A percentile compares a stretch with the other conserved stretches of the same genome.
phyloP scores from a whole-genome alignment of 2,329 filamentous ascomycete species.

The Aspergillus floridensis region DNA sequence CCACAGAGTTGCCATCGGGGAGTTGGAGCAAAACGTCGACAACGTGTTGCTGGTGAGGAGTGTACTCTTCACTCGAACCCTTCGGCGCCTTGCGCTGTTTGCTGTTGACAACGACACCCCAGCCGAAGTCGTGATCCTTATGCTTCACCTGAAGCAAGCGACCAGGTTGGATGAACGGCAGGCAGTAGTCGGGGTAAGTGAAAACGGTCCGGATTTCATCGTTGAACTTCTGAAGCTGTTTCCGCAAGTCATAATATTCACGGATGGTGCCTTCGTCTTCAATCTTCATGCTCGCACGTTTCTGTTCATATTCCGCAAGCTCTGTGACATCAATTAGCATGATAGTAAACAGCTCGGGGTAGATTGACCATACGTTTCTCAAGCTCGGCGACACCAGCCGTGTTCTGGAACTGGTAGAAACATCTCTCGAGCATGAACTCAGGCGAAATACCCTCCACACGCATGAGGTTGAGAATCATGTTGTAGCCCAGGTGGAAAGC shows the following conservation, averaged over 20 bases:
- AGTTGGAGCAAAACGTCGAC: conserved; percentile 76
- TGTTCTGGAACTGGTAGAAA: conserved; percentile 98
- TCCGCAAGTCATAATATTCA: conserved; percentile 87
- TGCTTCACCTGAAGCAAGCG: conserved; percentile 84
- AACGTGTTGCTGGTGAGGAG: conserved; percentile 73
- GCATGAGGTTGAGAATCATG: conserved; percentile 94
- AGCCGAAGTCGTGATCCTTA: conserved; percentile 79
- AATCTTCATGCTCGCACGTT: conserved; percentile 71
- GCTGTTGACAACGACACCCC: conserved; percentile 83
- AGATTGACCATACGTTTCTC: conserved; percentile 59
- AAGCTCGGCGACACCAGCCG: conserved; percentile 75
- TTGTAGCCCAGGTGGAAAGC: conserved; percentile 98
- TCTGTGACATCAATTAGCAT: conserved; percentile 49
- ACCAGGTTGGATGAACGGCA: conserved; percentile 83
- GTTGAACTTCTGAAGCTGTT: conserved; percentile 77
- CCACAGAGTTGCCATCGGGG: conserved; percentile 52
- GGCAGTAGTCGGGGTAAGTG: conserved; percentile 82
- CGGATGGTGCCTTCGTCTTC: conserved; percentile 83
- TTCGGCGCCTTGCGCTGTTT: conserved; percentile 64
- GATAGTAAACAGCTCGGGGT: not conserved
- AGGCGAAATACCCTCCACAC: conserved; percentile 98
- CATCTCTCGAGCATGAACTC: conserved; percentile 99
- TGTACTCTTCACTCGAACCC: conserved; percentile 63
- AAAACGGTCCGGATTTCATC: conserved; percentile 90
- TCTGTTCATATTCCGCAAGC: conserved; percentile 71